phyloP scores from a whole-genome alignment of 805 yeast genomes.

The Zygosaccharomyces gambellarensis region DNA sequence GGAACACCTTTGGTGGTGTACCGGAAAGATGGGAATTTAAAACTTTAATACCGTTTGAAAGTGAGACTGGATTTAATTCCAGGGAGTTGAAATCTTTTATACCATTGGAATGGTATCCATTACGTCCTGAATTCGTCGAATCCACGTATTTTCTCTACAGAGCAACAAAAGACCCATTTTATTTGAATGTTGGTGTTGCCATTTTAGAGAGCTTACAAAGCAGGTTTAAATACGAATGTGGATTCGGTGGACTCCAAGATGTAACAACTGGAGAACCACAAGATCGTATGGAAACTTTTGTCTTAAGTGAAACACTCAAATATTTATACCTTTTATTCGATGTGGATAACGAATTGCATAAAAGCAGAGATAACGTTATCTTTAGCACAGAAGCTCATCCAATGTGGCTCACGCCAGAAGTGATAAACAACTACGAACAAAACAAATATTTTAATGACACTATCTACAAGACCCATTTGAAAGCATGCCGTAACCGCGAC shows the following conservation, averaged over 20 bases:
- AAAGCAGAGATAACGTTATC: slow-evolving; percentile 37
- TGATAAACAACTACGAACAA: slow-evolving; percentile 28
- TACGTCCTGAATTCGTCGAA: slow-evolving; percentile 88
- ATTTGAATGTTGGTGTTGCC: slow-evolving; percentile 66
- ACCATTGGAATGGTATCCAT: slow-evolving; percentile 81
- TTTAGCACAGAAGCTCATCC: slow-evolving; percentile 94
- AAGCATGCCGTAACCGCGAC: slow-evolving; percentile 11
- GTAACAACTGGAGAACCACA: slow-evolving; percentile 57
- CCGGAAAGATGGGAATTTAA: slow-evolving; percentile 81
- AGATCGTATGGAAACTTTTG: slow-evolving; percentile 89
- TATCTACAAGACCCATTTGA: slow-evolving; percentile 13
- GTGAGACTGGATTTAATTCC: not conserved
- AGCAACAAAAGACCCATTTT: slow-evolving; percentile 84
- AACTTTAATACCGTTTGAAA: not conserved
- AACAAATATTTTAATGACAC: slow-evolving; percentile 22
- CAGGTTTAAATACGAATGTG: slow-evolving; percentile 60
- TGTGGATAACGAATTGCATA: slow-evolving; percentile 53
- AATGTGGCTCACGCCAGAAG: slow-evolving; percentile 54
- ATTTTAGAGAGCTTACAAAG: slow-evolving; percentile 52
- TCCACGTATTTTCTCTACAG: slow-evolving; percentile 77
- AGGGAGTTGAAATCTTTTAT: not conserved
- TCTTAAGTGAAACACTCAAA: slow-evolving; percentile 79
- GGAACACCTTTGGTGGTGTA: slow-evolving; percentile 74
- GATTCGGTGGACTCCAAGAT: slow-evolving; percentile 74
- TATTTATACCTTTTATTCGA: slow-evolving; percentile 79